Conservation (phyloP, 441 rosid genomes). For the Syzygium malaccense region DNA sequence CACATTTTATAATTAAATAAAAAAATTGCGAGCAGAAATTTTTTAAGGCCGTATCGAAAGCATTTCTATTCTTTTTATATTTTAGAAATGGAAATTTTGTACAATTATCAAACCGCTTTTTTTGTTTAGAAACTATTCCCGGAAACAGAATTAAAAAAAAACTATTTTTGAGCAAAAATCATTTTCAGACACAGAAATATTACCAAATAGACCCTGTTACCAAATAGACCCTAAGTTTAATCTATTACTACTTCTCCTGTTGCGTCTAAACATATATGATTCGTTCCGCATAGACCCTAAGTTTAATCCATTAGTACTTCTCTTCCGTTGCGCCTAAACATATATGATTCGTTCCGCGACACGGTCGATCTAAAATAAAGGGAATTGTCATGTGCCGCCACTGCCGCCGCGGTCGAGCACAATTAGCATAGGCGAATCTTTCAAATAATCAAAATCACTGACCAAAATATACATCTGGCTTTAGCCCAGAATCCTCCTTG, state of each 20-base stretch:
- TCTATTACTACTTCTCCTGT: too few species aligned
- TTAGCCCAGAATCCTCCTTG: background rate
- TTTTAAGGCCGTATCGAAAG: too few species aligned
- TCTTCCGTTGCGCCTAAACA: background rate
- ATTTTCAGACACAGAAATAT: too few species aligned
- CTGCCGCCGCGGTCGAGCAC: background rate
- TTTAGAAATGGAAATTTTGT: fast-evolving
- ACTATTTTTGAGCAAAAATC: too few species aligned
- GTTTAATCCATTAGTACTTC: background rate
- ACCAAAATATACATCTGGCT: background rate
- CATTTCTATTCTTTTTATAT: too few species aligned
- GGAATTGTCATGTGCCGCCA: background rate
- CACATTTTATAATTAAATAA: too few species aligned
- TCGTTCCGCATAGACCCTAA: fast-evolving
- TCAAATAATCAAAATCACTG: background rate
- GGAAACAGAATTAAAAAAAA: too few species aligned
- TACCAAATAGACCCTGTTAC: too few species aligned
- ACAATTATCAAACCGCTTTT: fast-evolving
- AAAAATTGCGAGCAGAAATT: too few species aligned
- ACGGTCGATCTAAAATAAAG: background rate
- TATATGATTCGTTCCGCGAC: background rate
- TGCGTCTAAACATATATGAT: too few species aligned
- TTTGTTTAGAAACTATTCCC: too few species aligned
- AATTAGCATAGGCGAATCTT: background rate
- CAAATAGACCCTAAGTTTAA: too few species aligned